Evolutionary conservation across 176 grass and related monocot species (phyloP).

Genomic region (Oryza nivara): DNA sequence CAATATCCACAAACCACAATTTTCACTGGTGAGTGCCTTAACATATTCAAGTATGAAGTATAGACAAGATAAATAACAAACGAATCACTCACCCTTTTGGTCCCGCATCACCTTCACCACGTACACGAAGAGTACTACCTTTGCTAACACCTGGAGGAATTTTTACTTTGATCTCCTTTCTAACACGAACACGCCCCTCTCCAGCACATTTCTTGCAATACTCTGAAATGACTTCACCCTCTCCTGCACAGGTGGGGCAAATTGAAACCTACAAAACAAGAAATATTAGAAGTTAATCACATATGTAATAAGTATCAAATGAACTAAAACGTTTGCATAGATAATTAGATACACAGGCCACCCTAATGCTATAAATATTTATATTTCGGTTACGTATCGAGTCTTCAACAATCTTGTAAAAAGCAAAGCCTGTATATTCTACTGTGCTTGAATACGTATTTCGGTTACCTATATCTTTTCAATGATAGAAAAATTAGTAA

Average conservation of each 20-base stretch:
- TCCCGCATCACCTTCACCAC: slow-evolving; percentile 96
- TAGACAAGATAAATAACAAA: slow-evolving; percentile 30
- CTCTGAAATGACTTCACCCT: slow-evolving; percentile 89
- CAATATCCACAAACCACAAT: slow-evolving; percentile 22
- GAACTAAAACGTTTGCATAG: slow-evolving; percentile 18
- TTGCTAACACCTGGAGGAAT: slow-evolving; percentile 95
- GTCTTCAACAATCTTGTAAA: neutral
- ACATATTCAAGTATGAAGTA: slow-evolving; percentile 25
- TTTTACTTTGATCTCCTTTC: slow-evolving; percentile 99
- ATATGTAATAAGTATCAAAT: slow-evolving; percentile 39
- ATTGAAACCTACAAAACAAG: slow-evolving; percentile 76
- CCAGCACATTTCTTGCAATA: slow-evolving; percentile 92
- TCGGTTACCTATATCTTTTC: neutral
- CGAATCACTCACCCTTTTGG: slow-evolving; percentile 82
- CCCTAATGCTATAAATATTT: slow-evolving; percentile 15
- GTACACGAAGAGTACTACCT: slow-evolving; percentile 98
- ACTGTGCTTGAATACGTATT: neutral
- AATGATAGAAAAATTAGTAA: neutral
- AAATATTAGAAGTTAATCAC: slow-evolving; percentile 5
- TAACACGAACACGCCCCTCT: slow-evolving; percentile 88
- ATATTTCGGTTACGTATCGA: slow-evolving; percentile 6
- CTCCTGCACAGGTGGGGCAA: slow-evolving; percentile 84
- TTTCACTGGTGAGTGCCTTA: slow-evolving; percentile 11
- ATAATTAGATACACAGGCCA: slow-evolving; percentile 1
- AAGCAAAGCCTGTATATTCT: slow-evolving; percentile 11